A percentile compares a stretch with the other conserved stretches of the same genome.
Conservation (phyloP, 495 filamentous ascomycete species). For the Neurospora terricola region DNA sequence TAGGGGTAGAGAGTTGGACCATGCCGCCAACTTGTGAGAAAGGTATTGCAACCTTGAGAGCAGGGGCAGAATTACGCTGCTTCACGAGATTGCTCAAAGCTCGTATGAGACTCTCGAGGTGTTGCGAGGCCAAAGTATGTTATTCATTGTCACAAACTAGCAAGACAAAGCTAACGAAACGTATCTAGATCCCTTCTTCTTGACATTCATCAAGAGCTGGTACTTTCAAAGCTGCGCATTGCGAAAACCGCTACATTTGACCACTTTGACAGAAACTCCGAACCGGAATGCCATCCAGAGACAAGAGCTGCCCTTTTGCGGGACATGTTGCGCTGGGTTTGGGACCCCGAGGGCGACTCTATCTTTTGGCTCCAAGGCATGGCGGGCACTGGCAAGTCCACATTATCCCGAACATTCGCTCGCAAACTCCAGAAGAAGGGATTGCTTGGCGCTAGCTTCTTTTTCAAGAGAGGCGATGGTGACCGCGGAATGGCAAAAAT, state of each 20-base stretch:
- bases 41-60: background rate
- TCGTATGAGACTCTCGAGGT: background rate
- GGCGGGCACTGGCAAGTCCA: constrained; percentile 39
- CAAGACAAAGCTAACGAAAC: background rate
- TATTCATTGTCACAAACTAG: background rate
- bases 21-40: background rate
- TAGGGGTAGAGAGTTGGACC: background rate
- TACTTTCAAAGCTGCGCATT: constrained; percentile 4
- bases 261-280: constrained; percentile 20
- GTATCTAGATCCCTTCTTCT: background rate
- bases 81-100: background rate
- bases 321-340: constrained; percentile 12
- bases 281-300: constrained; percentile 14
- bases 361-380: constrained; percentile 40
- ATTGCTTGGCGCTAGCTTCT: constrained; percentile 33
- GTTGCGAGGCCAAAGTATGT: background rate
- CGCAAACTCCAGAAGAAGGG: constrained; percentile 3
- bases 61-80: background rate
- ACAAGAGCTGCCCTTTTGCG: constrained; percentile 21
- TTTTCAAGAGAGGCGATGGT: constrained; percentile 41
- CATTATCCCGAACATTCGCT: constrained; percentile 32
- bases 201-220: background rate
- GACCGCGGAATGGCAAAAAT: constrained; percentile 30
- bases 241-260: constrained; percentile 18
- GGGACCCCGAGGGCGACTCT: constrained; percentile 4